phyloP scores from a whole-genome alignment of 768 basidiomycete genomes.

The Lactarius evosmus region DNA sequence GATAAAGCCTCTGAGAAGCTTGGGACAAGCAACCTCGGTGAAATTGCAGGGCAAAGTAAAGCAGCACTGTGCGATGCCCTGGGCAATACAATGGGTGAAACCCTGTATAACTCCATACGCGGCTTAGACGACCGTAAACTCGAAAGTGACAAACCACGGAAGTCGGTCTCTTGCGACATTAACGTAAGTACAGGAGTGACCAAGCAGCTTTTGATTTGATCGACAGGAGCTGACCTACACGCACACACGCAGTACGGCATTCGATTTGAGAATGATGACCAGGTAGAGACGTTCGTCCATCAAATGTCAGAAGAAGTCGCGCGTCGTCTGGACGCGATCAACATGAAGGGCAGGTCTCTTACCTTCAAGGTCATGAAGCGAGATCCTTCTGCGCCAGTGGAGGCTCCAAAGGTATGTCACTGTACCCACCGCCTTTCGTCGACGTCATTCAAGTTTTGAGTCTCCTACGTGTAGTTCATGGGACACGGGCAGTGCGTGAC shows the following conservation, averaged over 20 bases:
- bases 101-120: constrained; percentile 74
- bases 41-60: constrained; percentile 62
- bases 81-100: constrained; percentile 81
- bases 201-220: constrained; percentile 13
- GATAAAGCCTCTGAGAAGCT: constrained; percentile 82
- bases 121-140: constrained; percentile 81
- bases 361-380: constrained; percentile 90
- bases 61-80: constrained; percentile 63
- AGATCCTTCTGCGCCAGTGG: constrained; percentile 79
- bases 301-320: constrained; percentile 79
- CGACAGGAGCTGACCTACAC: constrained; percentile 7
- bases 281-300: constrained; percentile 75
- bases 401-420: constrained; percentile 76
- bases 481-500: constrained; percentile 86
- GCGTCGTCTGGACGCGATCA: constrained; percentile 61
- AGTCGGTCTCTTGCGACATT: constrained; percentile 92
- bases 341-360: constrained; percentile 68
- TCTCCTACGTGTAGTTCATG: constrained; percentile 57
- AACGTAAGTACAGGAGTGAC: constrained; percentile 57
- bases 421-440: neutral
- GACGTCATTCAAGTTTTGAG: constrained; percentile 12
- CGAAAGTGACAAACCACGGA: constrained; percentile 81
- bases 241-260: constrained; percentile 78
- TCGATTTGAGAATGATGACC: constrained; percentile 77
- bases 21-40: constrained; percentile 65